Percentiles rank a stretch among this genome's conserved stretches.
Evolutionary conservation across 257 asterid genomes (phyloP).

Genomic region (Hygrophila difformis): DNA sequence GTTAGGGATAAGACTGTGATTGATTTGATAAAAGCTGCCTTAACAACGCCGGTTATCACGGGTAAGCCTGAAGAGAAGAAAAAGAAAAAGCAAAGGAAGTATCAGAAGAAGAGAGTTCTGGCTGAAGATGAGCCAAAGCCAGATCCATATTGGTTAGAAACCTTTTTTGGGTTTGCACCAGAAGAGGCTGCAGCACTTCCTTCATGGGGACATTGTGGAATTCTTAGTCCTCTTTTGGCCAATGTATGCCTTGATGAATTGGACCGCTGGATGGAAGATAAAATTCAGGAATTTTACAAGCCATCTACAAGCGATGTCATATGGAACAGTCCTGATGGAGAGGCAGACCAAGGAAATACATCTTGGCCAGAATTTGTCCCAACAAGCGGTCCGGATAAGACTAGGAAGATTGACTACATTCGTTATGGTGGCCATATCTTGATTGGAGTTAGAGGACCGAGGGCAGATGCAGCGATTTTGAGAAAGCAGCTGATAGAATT

Average conservation of each 20-base stretch:
- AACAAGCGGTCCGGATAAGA: conserved; percentile 93
- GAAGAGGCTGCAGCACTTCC: conserved; percentile 85
- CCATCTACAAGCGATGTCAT: conserved; percentile 86
- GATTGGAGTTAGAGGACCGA: conserved; percentile 89
- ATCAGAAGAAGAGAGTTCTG: conserved; percentile 83
- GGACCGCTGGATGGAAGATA: conserved; percentile 91
- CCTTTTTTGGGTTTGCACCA: conserved; percentile 92
- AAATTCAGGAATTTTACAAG: conserved; percentile 70
- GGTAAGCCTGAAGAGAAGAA: conserved; percentile 57
- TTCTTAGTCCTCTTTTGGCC: conserved; percentile 87
- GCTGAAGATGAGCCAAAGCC: conserved; percentile 99
- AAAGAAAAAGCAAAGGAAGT: conserved; percentile 75
- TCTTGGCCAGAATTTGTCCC: conserved; percentile 99
- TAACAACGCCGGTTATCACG: conserved; percentile 72
- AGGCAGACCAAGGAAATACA: conserved; percentile 83
- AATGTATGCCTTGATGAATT: conserved; percentile 81
- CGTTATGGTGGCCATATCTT: conserved; percentile 91
- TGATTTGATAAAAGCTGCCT: conserved; percentile 80
- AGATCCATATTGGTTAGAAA: conserved; percentile 87
- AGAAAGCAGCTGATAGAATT: conserved; percentile 84
- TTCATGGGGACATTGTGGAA: conserved; percentile 98
- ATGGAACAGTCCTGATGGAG: conserved; percentile 81
- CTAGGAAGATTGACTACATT: conserved; percentile 81
- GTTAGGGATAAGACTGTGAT: conserved; percentile 88
- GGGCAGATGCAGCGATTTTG: conserved; percentile 92